Percentiles rank a stretch among this genome's conserved stretches.
These are phyloP conservation scores for Tulasnella sp. DNA, from an alignment of 768 basidiomycete species.

Conservation along the genomic window DNA sequence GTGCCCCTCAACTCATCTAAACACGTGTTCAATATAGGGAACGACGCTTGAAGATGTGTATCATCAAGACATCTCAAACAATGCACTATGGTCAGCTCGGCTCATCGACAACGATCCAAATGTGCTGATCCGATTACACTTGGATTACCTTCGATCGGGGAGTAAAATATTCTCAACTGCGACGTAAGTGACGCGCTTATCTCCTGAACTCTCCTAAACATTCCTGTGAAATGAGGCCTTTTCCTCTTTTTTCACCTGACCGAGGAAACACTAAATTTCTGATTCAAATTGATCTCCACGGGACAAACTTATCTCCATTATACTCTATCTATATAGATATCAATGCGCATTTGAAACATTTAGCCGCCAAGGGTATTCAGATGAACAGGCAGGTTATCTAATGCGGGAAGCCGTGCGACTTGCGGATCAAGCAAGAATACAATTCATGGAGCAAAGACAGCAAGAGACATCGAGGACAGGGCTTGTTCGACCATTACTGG, in stretches of 20 bases:
- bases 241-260: no score
- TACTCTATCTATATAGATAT: slow-evolving; percentile 34
- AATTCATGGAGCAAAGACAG: not conserved
- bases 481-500: not conserved
- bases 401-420: slow-evolving; percentile 44
- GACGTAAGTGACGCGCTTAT: not conserved
- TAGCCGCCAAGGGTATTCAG: slow-evolving; percentile 36
- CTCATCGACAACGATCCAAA: slow-evolving; percentile 42
- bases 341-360: slow-evolving; percentile 50
- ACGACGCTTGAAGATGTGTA: slow-evolving; percentile 44
- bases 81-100: slow-evolving; percentile 57
- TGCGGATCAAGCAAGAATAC: slow-evolving; percentile 35
- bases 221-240: no score
- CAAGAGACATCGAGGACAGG: not conserved
- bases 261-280: no score
- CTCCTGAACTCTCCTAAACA: not conserved
- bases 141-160: slow-evolving; percentile 3
- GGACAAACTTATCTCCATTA: no score
- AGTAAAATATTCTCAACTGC: not conserved
- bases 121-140: slow-evolving; percentile 16
- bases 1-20: no score
- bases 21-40: no score
- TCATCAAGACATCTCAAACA: slow-evolving; percentile 35
- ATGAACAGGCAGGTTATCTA: slow-evolving; percentile 30
- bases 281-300: no score